These are phyloP conservation scores for Curvularia eragrostidis DNA, from an alignment of 2,329 filamentous ascomycete species.

Conservation along the genomic window DNA sequence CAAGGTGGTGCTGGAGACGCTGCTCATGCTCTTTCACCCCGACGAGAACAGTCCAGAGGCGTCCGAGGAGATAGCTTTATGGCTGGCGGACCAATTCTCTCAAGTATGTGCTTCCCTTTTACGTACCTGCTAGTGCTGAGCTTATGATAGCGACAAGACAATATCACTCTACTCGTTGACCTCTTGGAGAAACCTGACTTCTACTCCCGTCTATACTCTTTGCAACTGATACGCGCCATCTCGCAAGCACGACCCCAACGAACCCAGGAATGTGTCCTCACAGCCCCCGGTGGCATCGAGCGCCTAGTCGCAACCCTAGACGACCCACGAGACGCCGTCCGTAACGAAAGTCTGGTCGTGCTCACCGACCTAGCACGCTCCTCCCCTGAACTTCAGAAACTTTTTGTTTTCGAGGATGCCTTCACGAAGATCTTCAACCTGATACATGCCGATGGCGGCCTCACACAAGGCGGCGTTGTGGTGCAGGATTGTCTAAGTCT, in stretches of 20 bases:
- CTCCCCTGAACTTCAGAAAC: conserved; percentile 88
- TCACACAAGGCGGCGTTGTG: conserved; percentile 81
- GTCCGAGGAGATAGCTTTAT: conserved; percentile 93
- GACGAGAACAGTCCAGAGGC: conserved; percentile 77
- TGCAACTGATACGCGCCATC: conserved; percentile 89
- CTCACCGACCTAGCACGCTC: conserved; percentile 87
- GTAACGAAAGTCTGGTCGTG: conserved; percentile 83
- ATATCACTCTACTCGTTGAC: conserved; percentile 87
- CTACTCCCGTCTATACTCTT: conserved; percentile 86
- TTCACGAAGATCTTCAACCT: conserved; percentile 87
- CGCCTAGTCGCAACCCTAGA: conserved; percentile 84
- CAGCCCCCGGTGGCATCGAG: conserved; percentile 85
- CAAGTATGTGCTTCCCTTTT: conserved; percentile 63
- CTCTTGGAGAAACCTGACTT: conserved; percentile 88
- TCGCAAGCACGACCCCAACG: conserved; percentile 84
- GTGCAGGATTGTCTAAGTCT: conserved; percentile 94
- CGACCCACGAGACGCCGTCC: conserved; percentile 83
- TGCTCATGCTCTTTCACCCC: conserved; percentile 87
- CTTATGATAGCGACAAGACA: conserved; percentile 80
- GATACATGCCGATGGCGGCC: conserved; percentile 79
- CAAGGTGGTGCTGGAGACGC: conserved; percentile 91
- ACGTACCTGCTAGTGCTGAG: conserved; percentile 55
- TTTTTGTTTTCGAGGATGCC: conserved; percentile 93
- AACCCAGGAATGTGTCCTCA: conserved; percentile 92
- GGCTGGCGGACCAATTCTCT: conserved; percentile 97